Conservation (phyloP, 2,329 filamentous ascomycete genomes). For the Xenosphaeropsis pyriputrescens region DNA sequence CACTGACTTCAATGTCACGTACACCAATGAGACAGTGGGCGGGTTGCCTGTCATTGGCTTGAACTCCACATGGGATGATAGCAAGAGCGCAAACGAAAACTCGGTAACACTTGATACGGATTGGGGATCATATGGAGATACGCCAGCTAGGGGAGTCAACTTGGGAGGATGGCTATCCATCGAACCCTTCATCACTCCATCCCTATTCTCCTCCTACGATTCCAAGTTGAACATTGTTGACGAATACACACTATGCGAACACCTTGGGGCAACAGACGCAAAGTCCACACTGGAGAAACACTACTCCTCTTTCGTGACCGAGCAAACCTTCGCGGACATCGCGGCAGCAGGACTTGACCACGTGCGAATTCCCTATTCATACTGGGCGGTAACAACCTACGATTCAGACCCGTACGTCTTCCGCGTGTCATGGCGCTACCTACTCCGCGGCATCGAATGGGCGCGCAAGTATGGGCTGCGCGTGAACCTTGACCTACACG, state of each 20-base stretch:
- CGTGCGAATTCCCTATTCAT: conserved; percentile 88
- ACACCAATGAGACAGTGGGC: conserved; percentile 72
- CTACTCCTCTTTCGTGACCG: conserved; percentile 78
- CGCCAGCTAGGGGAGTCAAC: conserved; percentile 80
- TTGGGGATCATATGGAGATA: conserved; percentile 64
- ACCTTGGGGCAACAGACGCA: conserved; percentile 52
- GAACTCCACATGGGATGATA: conserved; percentile 75
- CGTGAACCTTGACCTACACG: conserved; percentile 87
- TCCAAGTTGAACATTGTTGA: conserved; percentile 52
- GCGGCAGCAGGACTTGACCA: conserved; percentile 83
- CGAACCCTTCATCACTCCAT: conserved; percentile 92
- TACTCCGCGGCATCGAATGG: conserved; percentile 86
- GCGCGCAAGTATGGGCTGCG: conserved; percentile 82
- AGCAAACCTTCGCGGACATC: conserved; percentile 74
- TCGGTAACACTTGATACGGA: conserved; percentile 62
- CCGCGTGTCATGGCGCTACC: conserved; percentile 81
- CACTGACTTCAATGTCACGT: conserved; percentile 84
- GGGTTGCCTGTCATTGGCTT: conserved; percentile 86
- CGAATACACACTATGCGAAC: conserved; percentile 65
- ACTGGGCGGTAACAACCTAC: conserved; percentile 86
- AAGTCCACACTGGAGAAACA: conserved; percentile 68
- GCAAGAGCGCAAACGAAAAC: conserved; percentile 58
- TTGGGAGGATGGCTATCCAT: conserved; percentile 87
- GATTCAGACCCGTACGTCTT: conserved; percentile 77
- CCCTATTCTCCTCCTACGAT: conserved; percentile 61